Evolutionary conservation across 2,329 filamentous ascomycete species (phyloP).

Genomic region (Microsporum audouinii): DNA sequence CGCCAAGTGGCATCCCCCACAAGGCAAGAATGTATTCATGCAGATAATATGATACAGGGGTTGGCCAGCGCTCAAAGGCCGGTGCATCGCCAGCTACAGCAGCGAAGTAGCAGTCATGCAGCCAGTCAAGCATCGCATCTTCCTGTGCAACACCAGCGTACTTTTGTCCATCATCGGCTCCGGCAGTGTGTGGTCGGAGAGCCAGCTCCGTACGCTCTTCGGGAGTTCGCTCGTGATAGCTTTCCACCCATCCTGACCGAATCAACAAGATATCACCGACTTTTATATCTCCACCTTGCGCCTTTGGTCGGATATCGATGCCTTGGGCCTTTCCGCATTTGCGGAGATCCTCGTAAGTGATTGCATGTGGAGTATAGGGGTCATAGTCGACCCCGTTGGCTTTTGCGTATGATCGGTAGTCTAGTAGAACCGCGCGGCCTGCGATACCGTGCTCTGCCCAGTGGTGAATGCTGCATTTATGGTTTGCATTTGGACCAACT

Average conservation of each 20-base stretch:
- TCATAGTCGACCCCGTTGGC: constrained; percentile 42
- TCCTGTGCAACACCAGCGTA: constrained; percentile 45
- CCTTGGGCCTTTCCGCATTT: constrained; percentile 49
- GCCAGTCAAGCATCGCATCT: constrained; percentile 49
- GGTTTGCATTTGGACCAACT: constrained; percentile 23
- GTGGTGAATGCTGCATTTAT: constrained; percentile 35
- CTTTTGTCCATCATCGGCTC: constrained; percentile 29
- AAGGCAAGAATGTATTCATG: constrained; percentile 34
- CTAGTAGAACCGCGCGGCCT: constrained; percentile 33
- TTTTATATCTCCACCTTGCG: constrained; percentile 45
- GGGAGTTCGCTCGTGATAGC: constrained; percentile 40
- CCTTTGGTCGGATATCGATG: constrained; percentile 47
- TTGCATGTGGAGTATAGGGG: constrained; percentile 43
- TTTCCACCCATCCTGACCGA: constrained; percentile 51
- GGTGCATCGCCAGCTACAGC: constrained; percentile 53
- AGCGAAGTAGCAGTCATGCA: constrained; percentile 59
- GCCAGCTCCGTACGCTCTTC: constrained; percentile 25
- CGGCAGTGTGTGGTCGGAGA: constrained; percentile 17
- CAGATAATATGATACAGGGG: constrained; percentile 26
- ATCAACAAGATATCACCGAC: constrained; percentile 56
- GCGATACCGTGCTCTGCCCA: constrained; percentile 34
- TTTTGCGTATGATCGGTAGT: constrained; percentile 38
- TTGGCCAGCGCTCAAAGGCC: constrained; percentile 54
- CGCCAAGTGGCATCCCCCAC: constrained; percentile 37
- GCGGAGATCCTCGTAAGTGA: constrained; percentile 45